Conservation (phyloP, 306 rosid genomes). For the Quercus aquifolioides region DNA sequence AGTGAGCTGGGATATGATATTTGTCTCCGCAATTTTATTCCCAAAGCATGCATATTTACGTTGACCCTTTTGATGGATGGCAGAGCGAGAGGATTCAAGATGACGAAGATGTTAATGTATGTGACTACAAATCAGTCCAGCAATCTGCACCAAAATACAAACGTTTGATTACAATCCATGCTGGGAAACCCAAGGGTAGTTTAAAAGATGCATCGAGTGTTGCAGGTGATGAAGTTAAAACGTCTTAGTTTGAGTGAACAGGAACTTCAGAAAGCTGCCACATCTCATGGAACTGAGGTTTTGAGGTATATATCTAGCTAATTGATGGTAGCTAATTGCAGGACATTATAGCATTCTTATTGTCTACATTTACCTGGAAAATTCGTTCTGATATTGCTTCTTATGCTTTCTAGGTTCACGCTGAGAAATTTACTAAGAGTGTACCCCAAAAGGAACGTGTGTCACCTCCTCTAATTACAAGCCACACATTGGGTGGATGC, state of each 20-base stretch:
- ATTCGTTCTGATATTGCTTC: slow-evolving; percentile 18
- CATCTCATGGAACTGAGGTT: slow-evolving; percentile 51
- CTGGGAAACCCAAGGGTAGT: slow-evolving; percentile 78
- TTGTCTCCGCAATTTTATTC: slow-evolving; percentile 9
- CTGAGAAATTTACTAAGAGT: slow-evolving; percentile 71
- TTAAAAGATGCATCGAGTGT: slow-evolving; percentile 48
- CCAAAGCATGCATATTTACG: neutral
- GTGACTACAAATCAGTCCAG: slow-evolving; percentile 45
- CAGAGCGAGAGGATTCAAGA: slow-evolving; percentile 52
- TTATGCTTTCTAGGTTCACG: slow-evolving; percentile 56
- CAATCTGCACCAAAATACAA: slow-evolving; percentile 50
- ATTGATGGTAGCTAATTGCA: neutral
- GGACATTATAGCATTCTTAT: neutral
- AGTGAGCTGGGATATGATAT: slow-evolving; percentile 34
- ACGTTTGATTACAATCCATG: slow-evolving; percentile 79
- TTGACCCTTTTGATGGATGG: slow-evolving; percentile 17
- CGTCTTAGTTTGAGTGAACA: slow-evolving; percentile 90
- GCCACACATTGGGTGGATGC: slow-evolving; percentile 83
- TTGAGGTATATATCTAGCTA: slow-evolving; percentile 45
- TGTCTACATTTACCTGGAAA: neutral
- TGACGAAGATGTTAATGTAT: slow-evolving; percentile 32
- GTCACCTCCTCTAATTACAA: slow-evolving; percentile 59
- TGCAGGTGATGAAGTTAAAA: slow-evolving; percentile 46
- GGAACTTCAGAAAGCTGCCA: slow-evolving; percentile 55
- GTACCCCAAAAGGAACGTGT: slow-evolving; percentile 76